A percentile compares a stretch with the other conserved stretches of the same genome.
Conservation (phyloP, 2,329 filamentous ascomycete genomes). For the Leptographium wingfieldii region DNA sequence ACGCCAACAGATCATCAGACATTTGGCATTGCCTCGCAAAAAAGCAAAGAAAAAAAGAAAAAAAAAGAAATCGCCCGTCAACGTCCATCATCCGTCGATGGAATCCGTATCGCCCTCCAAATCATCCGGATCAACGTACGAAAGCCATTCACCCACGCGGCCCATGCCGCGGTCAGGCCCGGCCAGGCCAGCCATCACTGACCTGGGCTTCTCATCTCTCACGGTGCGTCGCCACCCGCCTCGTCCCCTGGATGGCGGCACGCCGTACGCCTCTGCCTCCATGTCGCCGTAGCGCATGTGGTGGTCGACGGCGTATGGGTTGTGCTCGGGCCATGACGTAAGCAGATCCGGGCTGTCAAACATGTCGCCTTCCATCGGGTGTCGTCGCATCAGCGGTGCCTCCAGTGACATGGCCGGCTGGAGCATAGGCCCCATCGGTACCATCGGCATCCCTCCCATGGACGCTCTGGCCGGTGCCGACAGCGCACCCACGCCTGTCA, state of each 20-base stretch:
- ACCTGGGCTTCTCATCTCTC: constrained; percentile 16
- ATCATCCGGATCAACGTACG: constrained; percentile 31
- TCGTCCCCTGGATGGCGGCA: background rate
- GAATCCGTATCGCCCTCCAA: constrained; percentile 18
- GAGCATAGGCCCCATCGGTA: constrained; percentile 13
- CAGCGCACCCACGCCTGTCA: constrained; percentile 16
- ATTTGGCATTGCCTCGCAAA: background rate
- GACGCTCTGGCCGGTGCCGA: constrained; percentile 4
- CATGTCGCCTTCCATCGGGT: constrained; percentile 27
- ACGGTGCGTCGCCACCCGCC: background rate
- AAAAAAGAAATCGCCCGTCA: no score
- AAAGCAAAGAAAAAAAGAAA: background rate
- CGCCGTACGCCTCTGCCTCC: constrained; percentile 2
- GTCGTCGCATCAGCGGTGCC: constrained; percentile 22
- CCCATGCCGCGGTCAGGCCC: constrained; percentile 32
- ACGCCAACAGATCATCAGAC: background rate
- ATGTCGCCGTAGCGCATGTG: constrained; percentile 1
- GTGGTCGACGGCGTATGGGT: background rate
- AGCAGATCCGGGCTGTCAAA: constrained; percentile 17
- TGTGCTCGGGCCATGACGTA: background rate
- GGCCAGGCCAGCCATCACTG: constrained; percentile 34
- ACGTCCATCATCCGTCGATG: background rate
- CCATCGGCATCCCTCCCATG: constrained; percentile 11
- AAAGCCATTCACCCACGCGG: constrained; percentile 36
- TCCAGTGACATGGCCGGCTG: constrained; percentile 17